These are phyloP conservation scores for Puccinia triticina DNA, from an alignment of 1,284 basidiomycete genomes.

Conservation along the genomic window DNA sequence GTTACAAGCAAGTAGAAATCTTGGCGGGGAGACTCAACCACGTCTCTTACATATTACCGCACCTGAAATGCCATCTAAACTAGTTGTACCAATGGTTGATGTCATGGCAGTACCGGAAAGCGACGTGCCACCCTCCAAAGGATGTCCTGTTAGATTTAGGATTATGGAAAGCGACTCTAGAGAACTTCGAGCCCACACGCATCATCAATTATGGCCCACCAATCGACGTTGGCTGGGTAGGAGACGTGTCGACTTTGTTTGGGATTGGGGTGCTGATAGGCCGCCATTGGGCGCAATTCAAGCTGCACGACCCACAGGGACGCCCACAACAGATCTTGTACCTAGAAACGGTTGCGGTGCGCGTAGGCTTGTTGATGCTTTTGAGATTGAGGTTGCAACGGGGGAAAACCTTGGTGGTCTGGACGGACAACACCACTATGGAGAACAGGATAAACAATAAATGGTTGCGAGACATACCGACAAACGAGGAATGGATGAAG, in stretches of 20 bases:
- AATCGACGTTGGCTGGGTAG: no score
- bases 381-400: background rate
- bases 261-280: no score
- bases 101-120: no score
- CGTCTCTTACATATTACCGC: no score
- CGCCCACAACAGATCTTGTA: background rate
- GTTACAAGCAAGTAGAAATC: conserved; percentile 6
- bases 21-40: no score
- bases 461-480: background rate
- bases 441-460: background rate
- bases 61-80: no score
- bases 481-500: background rate
- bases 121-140: background rate
- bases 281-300: no score
- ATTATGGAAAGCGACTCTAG: background rate
- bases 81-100: no score
- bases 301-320: background rate
- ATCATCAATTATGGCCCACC: no score
- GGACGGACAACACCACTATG: no score
- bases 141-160: background rate
- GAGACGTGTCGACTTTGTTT: no score
- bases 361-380: background rate
- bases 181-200: background rate
- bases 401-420: background rate
- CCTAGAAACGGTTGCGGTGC: conserved; percentile 6